Conservation (phyloP, 768 basidiomycete species). For the Hypholoma fasciculare region DNA sequence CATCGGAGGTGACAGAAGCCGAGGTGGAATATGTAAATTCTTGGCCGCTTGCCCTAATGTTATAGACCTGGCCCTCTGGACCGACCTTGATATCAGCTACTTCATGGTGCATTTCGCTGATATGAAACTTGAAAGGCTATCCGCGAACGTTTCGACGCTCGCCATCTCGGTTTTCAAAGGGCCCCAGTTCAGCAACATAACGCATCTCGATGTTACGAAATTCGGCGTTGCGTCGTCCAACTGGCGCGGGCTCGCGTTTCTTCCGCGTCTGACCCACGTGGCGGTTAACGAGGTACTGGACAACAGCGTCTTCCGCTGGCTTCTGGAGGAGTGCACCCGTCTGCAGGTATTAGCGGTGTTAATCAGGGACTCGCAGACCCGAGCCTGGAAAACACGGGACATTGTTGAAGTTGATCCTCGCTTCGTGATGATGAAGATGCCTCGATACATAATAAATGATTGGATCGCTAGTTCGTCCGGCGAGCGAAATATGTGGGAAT, state of each 20-base stretch:
- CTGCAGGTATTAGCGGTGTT: conserved; percentile 2
- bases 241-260: not conserved
- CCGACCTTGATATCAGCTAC: not conserved
- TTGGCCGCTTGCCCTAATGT: conserved; percentile 6
- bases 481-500: conserved; percentile 9
- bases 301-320: not conserved
- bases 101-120: not conserved
- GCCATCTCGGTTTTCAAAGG: not conserved
- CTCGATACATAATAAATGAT: not conserved
- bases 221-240: not conserved
- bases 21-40: not conserved
- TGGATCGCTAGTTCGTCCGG: conserved; percentile 7
- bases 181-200: not conserved
- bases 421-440: conserved; percentile 6
- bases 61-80: not conserved
- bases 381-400: not conserved
- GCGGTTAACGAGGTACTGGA: conserved; percentile 9
- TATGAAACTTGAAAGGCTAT: not conserved
- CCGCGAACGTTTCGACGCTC: conserved; percentile 1
- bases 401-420: conserved; percentile 4
- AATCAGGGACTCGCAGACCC: not conserved
- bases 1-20: conserved; percentile 9
- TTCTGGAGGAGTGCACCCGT: conserved; percentile 2
- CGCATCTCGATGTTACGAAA: conserved; percentile 8
- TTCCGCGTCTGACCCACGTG: conserved; percentile 10